Base-by-base conservation (phyloP, 225 moss, liverwort and hornwort genomes). In the Rhytidiadelphus loreus region DNA sequence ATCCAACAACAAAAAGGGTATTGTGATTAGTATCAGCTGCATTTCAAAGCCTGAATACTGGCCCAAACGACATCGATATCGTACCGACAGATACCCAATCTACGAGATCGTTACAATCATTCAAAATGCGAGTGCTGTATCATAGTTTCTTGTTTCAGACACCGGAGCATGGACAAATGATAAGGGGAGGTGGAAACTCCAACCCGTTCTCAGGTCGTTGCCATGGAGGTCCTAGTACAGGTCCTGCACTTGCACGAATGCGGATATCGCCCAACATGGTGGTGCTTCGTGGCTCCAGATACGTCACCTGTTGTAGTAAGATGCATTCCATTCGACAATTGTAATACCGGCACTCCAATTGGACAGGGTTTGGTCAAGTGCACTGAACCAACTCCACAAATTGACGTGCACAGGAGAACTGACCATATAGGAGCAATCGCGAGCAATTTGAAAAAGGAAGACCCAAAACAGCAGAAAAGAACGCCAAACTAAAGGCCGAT, bases 191-290 rank as follows among this genome's bases (percentile, higher is more conserved):
- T 56, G 66, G 23, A 75, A 70, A 82, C 18, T 72, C 88, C 63
- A 88, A 98, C 98, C 99, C 99, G 85, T 92, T 99, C 89, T 99
- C 99, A 86, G 99, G 99, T 55, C 97, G 95, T 89, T 99, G 99
- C 99, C 99, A 99, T 63, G 99, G 99, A 86, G 99, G 99, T 10
- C 99, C 99, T 70, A 99, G 77, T 30, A 95, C 92, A 91, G 99
- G 97, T 60, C 99, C 99, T 77, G 91, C 84, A 30, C 84, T 91
- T 75, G 96, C 99, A n/a, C 97, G 94, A 56, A 99, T 90, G 66
- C 92, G 92, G 74, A 99, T 88, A 53, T 94, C 92, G 26, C 93
- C 86, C 86, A 99, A 81, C 73, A 85, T 94, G 76, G 92, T 96
- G 61, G 88, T 96, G 75, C 94, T 93, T 82, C 93, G 87, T 28